phyloP scores from a whole-genome alignment of 441 rosid genomes.

The Eruca vesicaria region DNA sequence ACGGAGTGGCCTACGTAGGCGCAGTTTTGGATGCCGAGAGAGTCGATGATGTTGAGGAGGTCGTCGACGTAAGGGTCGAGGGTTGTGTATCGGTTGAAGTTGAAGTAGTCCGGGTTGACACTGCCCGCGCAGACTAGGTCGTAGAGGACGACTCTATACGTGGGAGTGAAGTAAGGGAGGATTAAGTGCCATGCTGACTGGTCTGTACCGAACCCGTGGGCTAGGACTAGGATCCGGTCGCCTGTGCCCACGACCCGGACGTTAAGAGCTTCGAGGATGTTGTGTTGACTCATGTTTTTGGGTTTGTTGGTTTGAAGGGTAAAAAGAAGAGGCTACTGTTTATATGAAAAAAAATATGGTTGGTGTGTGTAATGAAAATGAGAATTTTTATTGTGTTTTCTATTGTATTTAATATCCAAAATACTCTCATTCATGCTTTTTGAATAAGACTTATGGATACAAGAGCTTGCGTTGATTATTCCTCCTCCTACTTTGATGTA shows the following conservation, averaged over 20 bases:
- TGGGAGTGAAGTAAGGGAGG: conserved; percentile 47
- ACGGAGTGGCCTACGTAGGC: conserved; percentile 68
- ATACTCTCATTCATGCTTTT: conserved; percentile 13
- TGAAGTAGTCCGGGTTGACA: conserved; percentile 65
- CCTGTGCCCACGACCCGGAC: conserved; percentile 61
- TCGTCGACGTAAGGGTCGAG: conserved; percentile 68
- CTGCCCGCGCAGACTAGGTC: conserved; percentile 74
- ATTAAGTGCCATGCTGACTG: conserved; percentile 72
- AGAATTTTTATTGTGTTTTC: too few relatives aligned
- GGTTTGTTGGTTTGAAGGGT: background rate
- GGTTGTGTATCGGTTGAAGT: conserved; percentile 52
- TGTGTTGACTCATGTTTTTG: conserved; percentile 45
- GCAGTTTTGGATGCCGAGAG: conserved; percentile 49
- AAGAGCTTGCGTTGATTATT: conserved; percentile 35
- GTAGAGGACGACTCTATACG: conserved; percentile 49
- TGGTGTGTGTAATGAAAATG: too few relatives aligned
- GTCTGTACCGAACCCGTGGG: conserved; percentile 72
- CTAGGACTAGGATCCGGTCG: conserved; percentile 48
- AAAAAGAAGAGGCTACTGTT: conserved; percentile 15
- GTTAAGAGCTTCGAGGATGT: conserved; percentile 56
- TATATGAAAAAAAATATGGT: too few relatives aligned
- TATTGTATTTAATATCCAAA: background rate
- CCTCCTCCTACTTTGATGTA: background rate
- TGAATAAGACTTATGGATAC: conserved; percentile 5
- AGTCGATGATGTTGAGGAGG: conserved; percentile 54